Base-by-base conservation (phyloP, 2,329 filamentous ascomycete genomes). In the Metarhizium robertsii region DNA sequence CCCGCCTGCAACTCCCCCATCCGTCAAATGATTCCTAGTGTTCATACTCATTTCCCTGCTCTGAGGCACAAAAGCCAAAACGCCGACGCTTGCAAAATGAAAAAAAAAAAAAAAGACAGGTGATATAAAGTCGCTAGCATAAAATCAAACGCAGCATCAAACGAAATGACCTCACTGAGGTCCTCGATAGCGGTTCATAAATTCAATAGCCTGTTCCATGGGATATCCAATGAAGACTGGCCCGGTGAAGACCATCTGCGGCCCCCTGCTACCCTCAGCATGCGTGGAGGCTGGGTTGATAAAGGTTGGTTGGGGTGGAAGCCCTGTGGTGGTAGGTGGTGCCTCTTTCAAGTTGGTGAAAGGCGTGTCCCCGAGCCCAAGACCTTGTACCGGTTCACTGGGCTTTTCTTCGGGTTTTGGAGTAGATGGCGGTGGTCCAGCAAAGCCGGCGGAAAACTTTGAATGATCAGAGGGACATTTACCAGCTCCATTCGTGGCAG, bases 141-240 rank as follows among this genome's bases (percentile, higher is more conserved):
- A 38, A 29, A 45, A 54, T n/a, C n/a, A 43, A 52, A 52, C n/a
- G 48, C 43, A 48, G 56, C 32, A 36, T 50, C 20, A 55, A 47
- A 45, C 30, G 36, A 40, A 54, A 52, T 40, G 32, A 38, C 2
- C 25, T 67, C 50, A 66, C 60, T 62, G 61, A 51, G 55, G 61
- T 54, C 63, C 62, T 63, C 67, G 77, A 57, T 76, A 79, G 55
- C 83, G 77, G 61, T 87, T 84, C 75, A 95, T 80, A 53, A 95
- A 79, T 54, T 82, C 78, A 29, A 89, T 80, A n/a, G 89, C 88
- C 67, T 95, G 86, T 57, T 95, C 89, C 58, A 90, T 81, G 10
- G 87, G 84, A 65, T 96, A 96, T 0, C 92, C 92, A 63, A 97
- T 90, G 66, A 96, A 96, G 0, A 96, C 91, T 0, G 92, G 92